Conservation (phyloP, 805 yeast genomes). For the Yarrowia bubula region DNA sequence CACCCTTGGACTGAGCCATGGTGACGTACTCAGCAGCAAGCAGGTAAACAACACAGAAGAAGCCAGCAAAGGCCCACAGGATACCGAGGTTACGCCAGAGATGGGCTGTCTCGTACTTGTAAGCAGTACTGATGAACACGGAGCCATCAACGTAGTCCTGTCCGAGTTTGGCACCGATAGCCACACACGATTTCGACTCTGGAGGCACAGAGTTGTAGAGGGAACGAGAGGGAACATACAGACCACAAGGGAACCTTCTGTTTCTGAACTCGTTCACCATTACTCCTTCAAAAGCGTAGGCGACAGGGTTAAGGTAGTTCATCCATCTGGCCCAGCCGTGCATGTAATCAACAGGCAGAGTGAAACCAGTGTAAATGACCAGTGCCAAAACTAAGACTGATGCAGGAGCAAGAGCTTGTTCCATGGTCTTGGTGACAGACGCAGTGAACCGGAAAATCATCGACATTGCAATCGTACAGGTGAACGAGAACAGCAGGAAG, state of each 20-base stretch:
- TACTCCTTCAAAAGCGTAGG: conserved; percentile 47
- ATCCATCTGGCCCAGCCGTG: conserved; percentile 55
- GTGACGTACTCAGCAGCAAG: conserved; percentile 48
- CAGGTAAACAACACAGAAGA: conserved; percentile 56
- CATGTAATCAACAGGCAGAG: conserved; percentile 47
- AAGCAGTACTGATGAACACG: conserved; percentile 47
- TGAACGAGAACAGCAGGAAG: conserved; percentile 46
- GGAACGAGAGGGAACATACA: conserved; percentile 48
- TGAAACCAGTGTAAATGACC: conserved; percentile 48
- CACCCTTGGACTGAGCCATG: conserved; percentile 50
- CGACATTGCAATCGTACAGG: conserved; percentile 54
- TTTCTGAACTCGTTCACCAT: conserved; percentile 49
- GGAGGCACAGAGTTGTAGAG: conserved; percentile 38
- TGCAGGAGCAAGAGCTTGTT: conserved; percentile 49
- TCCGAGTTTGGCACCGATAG: conserved; percentile 59
- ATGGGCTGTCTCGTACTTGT: conserved; percentile 47
- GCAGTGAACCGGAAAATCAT: conserved; percentile 49
- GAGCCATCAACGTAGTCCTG: conserved; percentile 51
- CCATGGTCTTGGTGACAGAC: conserved; percentile 40
- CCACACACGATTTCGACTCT: conserved; percentile 50
- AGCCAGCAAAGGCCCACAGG: conserved; percentile 51
- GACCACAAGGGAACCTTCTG: conserved; percentile 40
- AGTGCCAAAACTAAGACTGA: conserved; percentile 44
- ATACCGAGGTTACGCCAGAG: conserved; percentile 70
- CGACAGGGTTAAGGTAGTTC: conserved; percentile 47